phyloP scores from a whole-genome alignment of 805 yeast genomes.

The Alloascoidea africana region DNA sequence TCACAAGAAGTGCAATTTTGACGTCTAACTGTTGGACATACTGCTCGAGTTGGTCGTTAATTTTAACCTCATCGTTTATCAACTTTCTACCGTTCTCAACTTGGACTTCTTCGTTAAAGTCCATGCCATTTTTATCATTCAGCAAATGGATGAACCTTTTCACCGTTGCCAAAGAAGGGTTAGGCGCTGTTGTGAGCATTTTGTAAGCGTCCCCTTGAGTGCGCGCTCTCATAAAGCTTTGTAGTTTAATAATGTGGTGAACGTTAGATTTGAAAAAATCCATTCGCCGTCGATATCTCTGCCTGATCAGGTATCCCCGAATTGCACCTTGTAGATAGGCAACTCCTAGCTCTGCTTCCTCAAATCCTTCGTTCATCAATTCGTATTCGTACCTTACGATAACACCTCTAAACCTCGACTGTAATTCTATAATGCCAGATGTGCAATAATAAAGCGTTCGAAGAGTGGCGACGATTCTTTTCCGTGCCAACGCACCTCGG shows the following conservation, averaged over 20 bases:
- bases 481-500: neutral
- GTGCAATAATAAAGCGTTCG: constrained; percentile 3
- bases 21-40: constrained; percentile 65
- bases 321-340: constrained; percentile 17
- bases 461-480: neutral
- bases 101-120: constrained; percentile 59
- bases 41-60: constrained; percentile 57
- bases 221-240: constrained; percentile 54
- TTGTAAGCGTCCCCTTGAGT: constrained; percentile 61
- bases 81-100: constrained; percentile 52
- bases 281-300: constrained; percentile 13
- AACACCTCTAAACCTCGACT: constrained; percentile 21
- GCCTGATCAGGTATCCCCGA: constrained; percentile 18
- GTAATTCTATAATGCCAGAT: constrained; percentile 15
- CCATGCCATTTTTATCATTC: constrained; percentile 56
- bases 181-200: constrained; percentile 47
- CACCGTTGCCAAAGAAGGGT: constrained; percentile 70
- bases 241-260: constrained; percentile 53
- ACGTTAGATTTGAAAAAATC: constrained; percentile 39
- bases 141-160: constrained; percentile 63
- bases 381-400: constrained; percentile 16
- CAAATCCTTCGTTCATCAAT: constrained; percentile 17
- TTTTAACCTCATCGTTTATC: constrained; percentile 53
- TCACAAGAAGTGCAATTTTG: constrained; percentile 63
- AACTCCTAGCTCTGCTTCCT: constrained; percentile 15